A percentile compares a stretch with the other conserved stretches of the same genome.
These are phyloP conservation scores for Gymnopilus dilepis DNA, from an alignment of 768 basidiomycete genomes.

Conservation along the genomic window DNA sequence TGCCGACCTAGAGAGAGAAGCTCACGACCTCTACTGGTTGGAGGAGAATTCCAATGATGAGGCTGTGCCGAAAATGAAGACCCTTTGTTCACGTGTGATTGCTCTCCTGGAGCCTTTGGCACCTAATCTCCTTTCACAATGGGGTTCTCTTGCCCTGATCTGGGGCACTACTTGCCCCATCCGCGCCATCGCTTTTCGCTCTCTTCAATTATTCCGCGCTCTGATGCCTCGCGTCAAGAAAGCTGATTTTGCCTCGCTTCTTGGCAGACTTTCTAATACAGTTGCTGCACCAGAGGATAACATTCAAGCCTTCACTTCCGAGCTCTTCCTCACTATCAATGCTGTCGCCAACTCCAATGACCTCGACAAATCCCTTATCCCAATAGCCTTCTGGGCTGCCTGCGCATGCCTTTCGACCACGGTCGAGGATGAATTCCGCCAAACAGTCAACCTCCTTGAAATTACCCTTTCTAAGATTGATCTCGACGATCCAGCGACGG, in stretches of 20 bases:
- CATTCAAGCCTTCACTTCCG: constrained; percentile 82
- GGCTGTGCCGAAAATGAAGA: constrained; percentile 69
- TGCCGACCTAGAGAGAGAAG: constrained; percentile 60
- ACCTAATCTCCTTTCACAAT: constrained; percentile 69
- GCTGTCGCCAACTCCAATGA: constrained; percentile 61
- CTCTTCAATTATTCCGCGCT: constrained; percentile 88
- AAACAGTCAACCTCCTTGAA: constrained; percentile 68
- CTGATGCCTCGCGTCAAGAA: constrained; percentile 75
- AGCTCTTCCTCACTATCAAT: constrained; percentile 79
- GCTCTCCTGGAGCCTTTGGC: constrained; percentile 71
- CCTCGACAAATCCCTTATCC: constrained; percentile 65
- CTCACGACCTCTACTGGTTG: constrained; percentile 67
- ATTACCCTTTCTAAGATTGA: constrained; percentile 71
- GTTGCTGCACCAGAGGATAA: constrained; percentile 78
- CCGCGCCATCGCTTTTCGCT: constrained; percentile 84
- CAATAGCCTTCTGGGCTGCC: constrained; percentile 88
- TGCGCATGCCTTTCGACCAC: constrained; percentile 84
- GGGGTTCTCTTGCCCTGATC: constrained; percentile 79
- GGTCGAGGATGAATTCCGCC: constrained; percentile 78
- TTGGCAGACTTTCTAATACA: constrained; percentile 85
- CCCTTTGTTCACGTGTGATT: constrained; percentile 69
- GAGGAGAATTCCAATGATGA: constrained; percentile 66
- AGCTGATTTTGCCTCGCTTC: constrained; percentile 74
- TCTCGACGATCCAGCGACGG: constrained; percentile 67
- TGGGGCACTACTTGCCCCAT: constrained; percentile 92